Conservation (phyloP, 495 filamentous ascomycete genomes). For the Xylaria palmicola region DNA sequence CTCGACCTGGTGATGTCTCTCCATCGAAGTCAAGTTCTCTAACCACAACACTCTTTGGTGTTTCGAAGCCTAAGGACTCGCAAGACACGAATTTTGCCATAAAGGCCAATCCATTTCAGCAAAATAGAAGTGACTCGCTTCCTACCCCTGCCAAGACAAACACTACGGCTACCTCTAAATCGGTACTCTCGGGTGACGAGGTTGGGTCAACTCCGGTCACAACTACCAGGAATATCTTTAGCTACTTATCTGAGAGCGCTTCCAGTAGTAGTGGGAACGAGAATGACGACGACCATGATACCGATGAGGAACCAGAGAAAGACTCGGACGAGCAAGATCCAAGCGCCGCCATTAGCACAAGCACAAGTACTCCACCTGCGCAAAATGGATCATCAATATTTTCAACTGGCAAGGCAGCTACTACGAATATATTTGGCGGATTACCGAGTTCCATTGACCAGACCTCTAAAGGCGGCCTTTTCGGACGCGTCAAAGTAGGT, state of each 20-base stretch:
- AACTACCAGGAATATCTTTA: slow-evolving; percentile 55
- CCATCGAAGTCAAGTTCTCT: slow-evolving; percentile 20
- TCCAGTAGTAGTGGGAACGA: slow-evolving; percentile 44
- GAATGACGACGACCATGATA: slow-evolving; percentile 45
- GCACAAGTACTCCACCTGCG: slow-evolving; percentile 32
- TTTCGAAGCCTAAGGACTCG: slow-evolving; percentile 20
- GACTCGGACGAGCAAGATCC: slow-evolving; percentile 42
- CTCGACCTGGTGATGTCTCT: slow-evolving; percentile 16
- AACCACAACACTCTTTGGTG: slow-evolving; percentile 16
- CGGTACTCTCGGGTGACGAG: slow-evolving; percentile 19
- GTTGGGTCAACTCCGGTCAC: slow-evolving; percentile 17
- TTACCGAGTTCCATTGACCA: slow-evolving; percentile 45
- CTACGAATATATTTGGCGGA: slow-evolving; percentile 57
- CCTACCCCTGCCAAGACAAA: slow-evolving; percentile 6
- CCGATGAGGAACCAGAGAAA: slow-evolving; percentile 44
- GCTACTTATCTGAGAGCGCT: slow-evolving; percentile 58
- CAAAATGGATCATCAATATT: slow-evolving; percentile 29
- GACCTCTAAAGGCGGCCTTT: slow-evolving; percentile 45
- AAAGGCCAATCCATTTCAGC: slow-evolving; percentile 32
- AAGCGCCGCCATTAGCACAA: slow-evolving; percentile 32
- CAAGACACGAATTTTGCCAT: slow-evolving; percentile 19
- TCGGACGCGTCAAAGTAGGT: slow-evolving; percentile 39
- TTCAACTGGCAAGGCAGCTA: slow-evolving; percentile 19
- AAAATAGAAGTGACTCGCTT: slow-evolving; percentile 17
- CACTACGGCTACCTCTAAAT: slow-evolving; percentile 2